Evolutionary conservation across 495 filamentous ascomycete genomes (phyloP).

Genomic region (Daldinia caldariorum): DNA sequence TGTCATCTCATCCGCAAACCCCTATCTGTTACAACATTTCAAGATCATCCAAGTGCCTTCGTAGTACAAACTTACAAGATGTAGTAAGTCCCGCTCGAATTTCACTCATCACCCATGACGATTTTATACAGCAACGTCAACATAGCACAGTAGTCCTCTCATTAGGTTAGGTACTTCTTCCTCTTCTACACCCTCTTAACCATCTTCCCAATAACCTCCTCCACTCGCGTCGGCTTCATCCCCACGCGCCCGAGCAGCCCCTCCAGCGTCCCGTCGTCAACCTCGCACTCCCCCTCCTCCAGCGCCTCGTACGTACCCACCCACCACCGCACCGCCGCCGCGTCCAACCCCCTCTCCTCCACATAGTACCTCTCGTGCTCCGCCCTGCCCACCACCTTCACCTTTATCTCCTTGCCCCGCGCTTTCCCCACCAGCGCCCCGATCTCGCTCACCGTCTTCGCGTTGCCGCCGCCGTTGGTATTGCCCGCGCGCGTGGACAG

Average conservation of each 20-base stretch:
- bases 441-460: constrained; percentile 50
- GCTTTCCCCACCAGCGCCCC: constrained; percentile 48
- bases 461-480: no score
- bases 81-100: background rate
- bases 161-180: no score
- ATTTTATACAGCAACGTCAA: background rate
- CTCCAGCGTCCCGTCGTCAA: constrained; percentile 54
- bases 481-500: constrained; percentile 43
- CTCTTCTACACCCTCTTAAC: constrained; percentile 19
- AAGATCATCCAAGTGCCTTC: no score
- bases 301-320: constrained; percentile 56
- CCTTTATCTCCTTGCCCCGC: constrained; percentile 34
- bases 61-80: background rate
- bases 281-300: constrained; percentile 53
- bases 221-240: constrained; percentile 49
- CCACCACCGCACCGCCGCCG: constrained; percentile 56
- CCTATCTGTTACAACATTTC: no score
- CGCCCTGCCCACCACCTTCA: constrained; percentile 42
- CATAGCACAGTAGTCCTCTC: background rate
- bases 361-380: constrained; percentile 56
- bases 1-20: no score
- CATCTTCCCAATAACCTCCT: constrained; percentile 47
- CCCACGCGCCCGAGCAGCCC: constrained; percentile 49
- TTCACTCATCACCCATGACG: background rate
- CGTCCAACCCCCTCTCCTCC: constrained; percentile 47